Percentiles rank a stretch among this genome's conserved stretches.
Evolutionary conservation across 768 basidiomycete genomes (phyloP).

Genomic region (Cyathus striatus): DNA sequence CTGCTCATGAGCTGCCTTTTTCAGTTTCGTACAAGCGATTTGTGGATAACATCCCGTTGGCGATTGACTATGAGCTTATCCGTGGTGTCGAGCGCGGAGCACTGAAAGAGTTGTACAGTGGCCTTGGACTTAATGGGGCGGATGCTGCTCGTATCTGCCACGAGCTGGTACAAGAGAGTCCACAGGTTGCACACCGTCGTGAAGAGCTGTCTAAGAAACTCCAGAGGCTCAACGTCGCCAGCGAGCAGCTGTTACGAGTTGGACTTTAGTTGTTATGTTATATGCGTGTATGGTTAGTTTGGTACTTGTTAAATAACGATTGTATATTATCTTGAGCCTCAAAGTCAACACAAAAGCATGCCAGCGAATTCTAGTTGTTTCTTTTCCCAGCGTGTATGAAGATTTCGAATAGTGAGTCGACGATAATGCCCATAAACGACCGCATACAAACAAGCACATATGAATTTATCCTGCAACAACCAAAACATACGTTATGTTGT

Average conservation of each 20-base stretch:
- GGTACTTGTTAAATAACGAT: too few relatives aligned
- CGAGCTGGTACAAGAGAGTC: conserved; percentile 47
- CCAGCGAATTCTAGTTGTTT: too few relatives aligned
- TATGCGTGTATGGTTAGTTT: too few relatives aligned
- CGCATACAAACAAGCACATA: too few relatives aligned
- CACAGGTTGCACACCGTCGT: conserved; percentile 35
- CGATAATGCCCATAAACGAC: too few relatives aligned
- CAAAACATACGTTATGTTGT: too few relatives aligned
- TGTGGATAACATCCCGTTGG: conserved; percentile 49
- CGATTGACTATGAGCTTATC: conserved; percentile 53
- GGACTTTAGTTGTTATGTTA: too few relatives aligned
- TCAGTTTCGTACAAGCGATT: conserved; percentile 59
- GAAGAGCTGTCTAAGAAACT: conserved; percentile 46
- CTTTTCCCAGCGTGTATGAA: too few relatives aligned
- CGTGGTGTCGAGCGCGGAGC: conserved; percentile 45
- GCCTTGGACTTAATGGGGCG: conserved; percentile 46
- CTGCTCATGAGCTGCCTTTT: conserved; percentile 19
- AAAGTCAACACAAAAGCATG: too few relatives aligned
- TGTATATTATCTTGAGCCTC: too few relatives aligned
- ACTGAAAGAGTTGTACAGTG: conserved; percentile 36
- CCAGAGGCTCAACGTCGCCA: conserved; percentile 43
- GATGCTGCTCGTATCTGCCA: conserved; percentile 43
- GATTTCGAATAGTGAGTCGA: too few relatives aligned
- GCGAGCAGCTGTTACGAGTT: conserved; percentile 26
- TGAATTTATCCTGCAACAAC: too few relatives aligned